Evolutionary conservation across 2,329 filamentous ascomycete species (phyloP).

Genomic region (Cyanodermella asteris): DNA sequence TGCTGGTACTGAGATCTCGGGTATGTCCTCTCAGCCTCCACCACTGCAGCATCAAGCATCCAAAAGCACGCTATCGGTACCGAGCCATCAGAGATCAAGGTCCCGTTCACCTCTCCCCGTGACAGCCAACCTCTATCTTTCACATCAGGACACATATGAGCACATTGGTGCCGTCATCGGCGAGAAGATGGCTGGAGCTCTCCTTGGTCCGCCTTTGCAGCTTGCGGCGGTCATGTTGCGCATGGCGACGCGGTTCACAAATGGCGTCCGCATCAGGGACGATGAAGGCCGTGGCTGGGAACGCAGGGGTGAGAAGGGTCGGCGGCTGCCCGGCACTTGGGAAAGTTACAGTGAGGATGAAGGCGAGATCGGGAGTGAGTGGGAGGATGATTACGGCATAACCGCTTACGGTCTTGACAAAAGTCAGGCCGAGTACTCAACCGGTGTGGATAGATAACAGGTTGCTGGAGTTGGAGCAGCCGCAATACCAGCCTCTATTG

Average conservation of each 20-base stretch:
- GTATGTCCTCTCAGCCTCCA: constrained; percentile 19
- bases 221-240: constrained; percentile 59
- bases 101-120: constrained; percentile 46
- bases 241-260: constrained; percentile 54
- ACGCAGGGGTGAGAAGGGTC: constrained; percentile 10
- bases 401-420: too few relatives aligned
- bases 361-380: constrained; percentile 14
- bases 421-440: too few relatives aligned
- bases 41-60: constrained; percentile 16
- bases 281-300: too few relatives aligned
- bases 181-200: too few relatives aligned
- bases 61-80: constrained; percentile 16
- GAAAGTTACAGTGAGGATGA: too few relatives aligned
- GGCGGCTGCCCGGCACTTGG: constrained; percentile 8
- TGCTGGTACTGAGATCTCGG: constrained; percentile 19
- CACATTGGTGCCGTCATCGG: too few relatives aligned
- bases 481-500: too few relatives aligned
- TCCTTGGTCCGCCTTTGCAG: constrained; percentile 61
- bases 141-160: too few relatives aligned
- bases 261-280: constrained; percentile 21
- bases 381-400: too few relatives aligned
- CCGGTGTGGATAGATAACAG: too few relatives aligned
- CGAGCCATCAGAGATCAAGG: constrained; percentile 23
- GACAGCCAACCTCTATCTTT: constrained; percentile 41
- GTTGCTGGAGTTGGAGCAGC: too few relatives aligned